A percentile compares a stretch with the other conserved stretches of the same genome.
These are phyloP conservation scores for Aspergillus viridinutans DNA, from an alignment of 2,329 filamentous ascomycete genomes.

Conservation along the genomic window DNA sequence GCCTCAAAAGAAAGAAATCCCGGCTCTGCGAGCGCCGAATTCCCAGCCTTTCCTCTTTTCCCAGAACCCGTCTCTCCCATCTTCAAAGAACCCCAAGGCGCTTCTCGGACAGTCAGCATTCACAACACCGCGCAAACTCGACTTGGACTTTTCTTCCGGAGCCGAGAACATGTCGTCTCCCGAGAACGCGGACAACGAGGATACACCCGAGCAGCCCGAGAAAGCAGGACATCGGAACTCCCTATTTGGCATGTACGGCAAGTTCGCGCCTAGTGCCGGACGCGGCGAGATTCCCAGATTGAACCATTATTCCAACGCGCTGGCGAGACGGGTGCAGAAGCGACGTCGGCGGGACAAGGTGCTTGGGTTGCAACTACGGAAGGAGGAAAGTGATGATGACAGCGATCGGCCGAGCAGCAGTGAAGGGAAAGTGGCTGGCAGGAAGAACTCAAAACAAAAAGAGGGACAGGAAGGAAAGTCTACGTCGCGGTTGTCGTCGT, in stretches of 20 bases:
- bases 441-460: slow-evolving; percentile 6
- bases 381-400: slow-evolving; percentile 39
- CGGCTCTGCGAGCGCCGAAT: slow-evolving; percentile 47
- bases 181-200: slow-evolving; percentile 45
- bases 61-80: slow-evolving; percentile 27
- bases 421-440: slow-evolving; percentile 33
- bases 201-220: slow-evolving; percentile 41
- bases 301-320: slow-evolving; percentile 44
- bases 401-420: slow-evolving; percentile 37
- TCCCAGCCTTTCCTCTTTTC: slow-evolving; percentile 50
- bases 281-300: slow-evolving; percentile 60
- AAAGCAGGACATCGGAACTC: slow-evolving; percentile 37
- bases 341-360: slow-evolving; percentile 46
- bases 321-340: slow-evolving; percentile 47
- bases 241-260: slow-evolving; percentile 40
- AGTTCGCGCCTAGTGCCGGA: slow-evolving; percentile 51
- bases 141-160: slow-evolving; percentile 47
- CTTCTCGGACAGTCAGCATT: slow-evolving; percentile 42
- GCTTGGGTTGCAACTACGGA: slow-evolving; percentile 39
- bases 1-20: slow-evolving; percentile 46
- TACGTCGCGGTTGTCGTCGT: slow-evolving; percentile 33
- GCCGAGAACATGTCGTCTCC: slow-evolving; percentile 45
- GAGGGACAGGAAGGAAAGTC: slow-evolving; percentile 15
- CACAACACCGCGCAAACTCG: slow-evolving; percentile 47
- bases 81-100: slow-evolving; percentile 28